These are phyloP conservation scores for Dioscorea zingiberensis DNA, from an alignment of 106 monocot species.

Conservation along the genomic window DNA sequence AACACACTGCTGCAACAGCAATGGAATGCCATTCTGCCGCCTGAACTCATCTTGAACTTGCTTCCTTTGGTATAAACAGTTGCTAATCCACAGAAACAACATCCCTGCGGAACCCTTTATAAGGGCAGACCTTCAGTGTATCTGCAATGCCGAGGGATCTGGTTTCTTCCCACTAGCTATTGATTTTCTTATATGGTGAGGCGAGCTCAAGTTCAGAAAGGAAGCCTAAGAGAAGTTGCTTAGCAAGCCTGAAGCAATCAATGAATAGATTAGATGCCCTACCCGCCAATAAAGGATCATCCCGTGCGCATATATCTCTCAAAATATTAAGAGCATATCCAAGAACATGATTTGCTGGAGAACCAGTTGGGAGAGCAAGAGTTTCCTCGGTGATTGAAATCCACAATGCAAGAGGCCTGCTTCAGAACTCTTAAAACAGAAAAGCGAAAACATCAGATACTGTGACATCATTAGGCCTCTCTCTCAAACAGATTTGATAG, in stretches of 20 bases:
- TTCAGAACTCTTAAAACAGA: slow-evolving; percentile 35
- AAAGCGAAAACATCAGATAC: slow-evolving; percentile 39
- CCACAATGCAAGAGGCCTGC: slow-evolving; percentile 31
- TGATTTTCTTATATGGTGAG: slow-evolving; percentile 46
- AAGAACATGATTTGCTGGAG: slow-evolving; percentile 46
- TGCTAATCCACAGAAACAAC: slow-evolving; percentile 72
- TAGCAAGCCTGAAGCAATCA: slow-evolving; percentile 49
- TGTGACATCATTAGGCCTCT: slow-evolving; percentile 34
- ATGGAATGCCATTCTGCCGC: slow-evolving; percentile 37
- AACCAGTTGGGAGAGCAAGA: slow-evolving; percentile 62
- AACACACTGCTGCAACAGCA: slow-evolving; percentile 86
- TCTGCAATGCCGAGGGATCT: neutral
- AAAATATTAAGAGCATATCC: slow-evolving; percentile 70
- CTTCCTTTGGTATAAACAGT: slow-evolving; percentile 49
- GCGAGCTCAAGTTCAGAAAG: slow-evolving; percentile 76
- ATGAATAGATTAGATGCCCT: slow-evolving; percentile 19
- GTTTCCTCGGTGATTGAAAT: slow-evolving; percentile 32
- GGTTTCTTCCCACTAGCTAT: slow-evolving; percentile 1
- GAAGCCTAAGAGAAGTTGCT: slow-evolving; percentile 33
- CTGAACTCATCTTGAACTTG: slow-evolving; percentile 80
- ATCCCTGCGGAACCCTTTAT: slow-evolving; percentile 80
- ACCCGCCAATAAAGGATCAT: slow-evolving; percentile 1
- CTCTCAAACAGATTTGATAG: slow-evolving; percentile 54
- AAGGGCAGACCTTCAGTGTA: slow-evolving; percentile 47
- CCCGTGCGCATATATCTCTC: slow-evolving; percentile 69